Base-by-base conservation (phyloP, 306 rosid species). In the Vigna unguiculata region DNA sequence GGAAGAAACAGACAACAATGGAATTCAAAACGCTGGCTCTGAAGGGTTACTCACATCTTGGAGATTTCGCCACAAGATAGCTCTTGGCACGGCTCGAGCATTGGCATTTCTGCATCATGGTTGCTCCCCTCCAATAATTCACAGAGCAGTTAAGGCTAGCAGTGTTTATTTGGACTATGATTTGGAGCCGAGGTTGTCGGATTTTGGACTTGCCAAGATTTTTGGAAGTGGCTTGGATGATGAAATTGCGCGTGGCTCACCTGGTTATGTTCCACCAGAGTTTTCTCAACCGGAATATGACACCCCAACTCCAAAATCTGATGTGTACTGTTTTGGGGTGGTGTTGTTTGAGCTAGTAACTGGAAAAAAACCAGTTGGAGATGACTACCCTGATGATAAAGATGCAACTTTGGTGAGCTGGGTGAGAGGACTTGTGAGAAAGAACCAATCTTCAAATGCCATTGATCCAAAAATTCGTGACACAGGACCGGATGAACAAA, bases 71-170 rank as follows among this genome's bases (percentile, higher is more conserved):
- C 99, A 96, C 89, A 91, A 88, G 53, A 93, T 96, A 0, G 96
- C 99, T 2, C 90, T 96, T n/a, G 97, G 99, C 14, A 88, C 91
- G 0, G 99, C 99, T 1, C 82, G 99, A 72, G 98, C 99, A 24
- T 81, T 96, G 53, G 99, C 98, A 4, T 96, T 91, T 86, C 86
- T 96, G 57, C 99, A 96, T 65, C 99, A 96, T 67, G 98, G 99
- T n/a, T 96, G 99, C 68, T 96, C 96, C 3, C 99, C 99, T 65
- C 92, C 99, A 24, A 96, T 96, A 49, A 93, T 90, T 45, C 99
- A 96, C 19, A 87, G 96, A 83, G 99, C 86, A 49, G 92, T 93
- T 19, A 95, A 92, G 63, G 99, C 97, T 71, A 92, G 97, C 84
- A 95, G 97, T 59, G 97, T 95, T 46, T 95, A 92, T 72, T 89